Evolutionary conservation across 768 basidiomycete species (phyloP).

Genomic region (Megacollybia marginata): DNA sequence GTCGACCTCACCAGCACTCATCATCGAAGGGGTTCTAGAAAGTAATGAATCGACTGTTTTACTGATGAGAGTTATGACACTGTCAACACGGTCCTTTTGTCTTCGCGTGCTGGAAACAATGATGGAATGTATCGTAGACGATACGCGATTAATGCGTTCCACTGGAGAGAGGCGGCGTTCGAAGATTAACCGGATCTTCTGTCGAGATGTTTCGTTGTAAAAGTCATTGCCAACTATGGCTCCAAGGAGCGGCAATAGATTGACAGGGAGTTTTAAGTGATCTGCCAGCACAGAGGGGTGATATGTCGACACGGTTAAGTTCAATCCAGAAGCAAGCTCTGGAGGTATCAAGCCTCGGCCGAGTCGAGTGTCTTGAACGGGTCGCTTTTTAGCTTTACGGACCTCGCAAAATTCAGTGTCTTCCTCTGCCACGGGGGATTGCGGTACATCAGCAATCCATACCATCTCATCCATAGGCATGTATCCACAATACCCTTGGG

Average conservation of each 20-base stretch:
- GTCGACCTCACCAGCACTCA: slow-evolving; percentile 60
- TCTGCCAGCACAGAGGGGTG: slow-evolving; percentile 53
- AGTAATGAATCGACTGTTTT: slow-evolving; percentile 56
- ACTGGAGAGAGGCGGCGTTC: slow-evolving; percentile 45
- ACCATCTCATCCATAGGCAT: slow-evolving; percentile 71
- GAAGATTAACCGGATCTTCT: slow-evolving; percentile 61
- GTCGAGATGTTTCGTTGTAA: slow-evolving; percentile 31
- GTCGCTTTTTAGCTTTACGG: slow-evolving; percentile 45
- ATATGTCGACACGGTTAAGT: slow-evolving; percentile 52
- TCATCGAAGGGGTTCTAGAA: slow-evolving; percentile 34
- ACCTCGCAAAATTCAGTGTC: slow-evolving; percentile 54
- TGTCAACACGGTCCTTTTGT: slow-evolving; percentile 50
- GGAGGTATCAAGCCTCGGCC: slow-evolving; percentile 51
- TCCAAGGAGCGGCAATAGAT: slow-evolving; percentile 70
- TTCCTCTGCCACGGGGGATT: slow-evolving; percentile 19
- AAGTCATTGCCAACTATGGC: slow-evolving; percentile 81
- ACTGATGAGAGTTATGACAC: slow-evolving; percentile 75
- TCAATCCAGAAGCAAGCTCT: slow-evolving; percentile 30
- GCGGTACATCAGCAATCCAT: slow-evolving; percentile 38
- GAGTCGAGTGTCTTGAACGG: slow-evolving; percentile 13
- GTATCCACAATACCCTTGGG: slow-evolving; percentile 72
- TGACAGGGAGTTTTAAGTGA: slow-evolving; percentile 59
- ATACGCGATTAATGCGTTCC: slow-evolving; percentile 64
- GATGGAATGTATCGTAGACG: slow-evolving; percentile 47
- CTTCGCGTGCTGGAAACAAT: slow-evolving; percentile 33